phyloP scores from a whole-genome alignment of 176 grass and related monocot genomes.

The Carex scoparia region DNA sequence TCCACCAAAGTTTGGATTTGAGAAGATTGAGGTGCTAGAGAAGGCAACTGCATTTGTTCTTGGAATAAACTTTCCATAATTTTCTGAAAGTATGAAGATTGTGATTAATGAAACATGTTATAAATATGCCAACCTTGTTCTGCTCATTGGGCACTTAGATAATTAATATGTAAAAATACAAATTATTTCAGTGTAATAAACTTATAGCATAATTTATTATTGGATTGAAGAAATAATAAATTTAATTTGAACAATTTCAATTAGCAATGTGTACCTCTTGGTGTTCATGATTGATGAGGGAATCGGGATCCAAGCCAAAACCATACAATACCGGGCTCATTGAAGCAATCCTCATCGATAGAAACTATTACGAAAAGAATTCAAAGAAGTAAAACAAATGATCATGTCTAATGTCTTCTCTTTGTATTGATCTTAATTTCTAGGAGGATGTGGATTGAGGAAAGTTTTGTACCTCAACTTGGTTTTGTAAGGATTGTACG shows the following conservation, averaged over 20 bases:
- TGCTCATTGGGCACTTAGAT: background rate
- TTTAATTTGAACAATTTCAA: background rate
- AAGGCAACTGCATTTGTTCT: slow-evolving; percentile 32
- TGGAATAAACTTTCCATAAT: slow-evolving; percentile 47
- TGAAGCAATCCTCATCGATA: slow-evolving; percentile 92
- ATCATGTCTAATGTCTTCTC: background rate
- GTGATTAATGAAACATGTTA: background rate
- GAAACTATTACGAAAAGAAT: slow-evolving; percentile 50
- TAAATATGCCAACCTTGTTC: too few species aligned
- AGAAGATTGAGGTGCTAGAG: slow-evolving; percentile 34
- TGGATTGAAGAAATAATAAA: too few species aligned
- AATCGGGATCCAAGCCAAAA: slow-evolving; percentile 46
- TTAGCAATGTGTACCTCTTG: slow-evolving; percentile 31
- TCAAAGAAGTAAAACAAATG: background rate
- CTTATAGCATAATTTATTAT: too few species aligned
- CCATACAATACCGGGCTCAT: slow-evolving; percentile 56
- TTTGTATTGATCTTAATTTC: background rate
- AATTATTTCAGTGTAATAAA: background rate
- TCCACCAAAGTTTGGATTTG: slow-evolving; percentile 43
- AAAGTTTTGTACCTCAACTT: slow-evolving; percentile 64
- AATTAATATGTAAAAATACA: background rate
- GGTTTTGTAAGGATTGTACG: slow-evolving; percentile 85
- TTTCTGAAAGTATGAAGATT: slow-evolving; percentile 34
- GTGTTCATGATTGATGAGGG: slow-evolving; percentile 30
- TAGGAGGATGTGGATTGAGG: background rate